Conservation (phyloP, 1,284 basidiomycete genomes). For the Phellinidium pouzarii region DNA sequence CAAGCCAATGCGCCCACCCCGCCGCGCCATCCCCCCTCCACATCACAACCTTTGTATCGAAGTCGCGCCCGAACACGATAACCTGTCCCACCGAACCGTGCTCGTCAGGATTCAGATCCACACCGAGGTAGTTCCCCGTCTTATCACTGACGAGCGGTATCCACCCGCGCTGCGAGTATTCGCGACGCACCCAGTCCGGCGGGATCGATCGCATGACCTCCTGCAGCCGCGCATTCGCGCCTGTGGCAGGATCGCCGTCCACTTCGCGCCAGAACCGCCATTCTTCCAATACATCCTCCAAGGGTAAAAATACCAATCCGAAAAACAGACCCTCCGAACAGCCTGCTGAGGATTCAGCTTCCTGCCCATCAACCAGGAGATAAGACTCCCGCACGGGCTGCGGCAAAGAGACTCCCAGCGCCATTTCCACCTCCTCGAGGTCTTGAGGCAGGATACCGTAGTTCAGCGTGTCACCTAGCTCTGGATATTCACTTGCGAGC, state of each 20-base stretch:
- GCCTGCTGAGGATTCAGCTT: conserved; percentile 77
- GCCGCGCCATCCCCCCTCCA: conserved; percentile 85
- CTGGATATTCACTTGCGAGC: conserved; percentile 78
- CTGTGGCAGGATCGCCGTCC: conserved; percentile 76
- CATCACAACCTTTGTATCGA: conserved; percentile 95
- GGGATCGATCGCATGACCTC: conserved; percentile 87
- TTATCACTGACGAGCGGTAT: conserved; percentile 92
- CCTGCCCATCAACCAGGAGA: conserved; percentile 78
- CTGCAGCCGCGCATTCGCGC: conserved; percentile 64
- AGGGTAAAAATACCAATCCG: conserved; percentile 74
- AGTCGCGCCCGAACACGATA: conserved; percentile 95
- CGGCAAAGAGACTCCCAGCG: conserved; percentile 77
- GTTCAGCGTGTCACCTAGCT: conserved; percentile 87
- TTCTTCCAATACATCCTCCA: conserved; percentile 88
- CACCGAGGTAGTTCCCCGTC: conserved; percentile 93
- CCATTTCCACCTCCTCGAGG: conserved; percentile 71
- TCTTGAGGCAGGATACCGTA: conserved; percentile 74
- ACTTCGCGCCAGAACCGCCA: conserved; percentile 93
- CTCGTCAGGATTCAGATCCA: conserved; percentile 86
- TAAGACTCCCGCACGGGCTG: conserved; percentile 80
- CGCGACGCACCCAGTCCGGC: conserved; percentile 81
- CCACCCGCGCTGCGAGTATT: conserved; percentile 95
- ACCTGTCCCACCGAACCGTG: conserved; percentile 83
- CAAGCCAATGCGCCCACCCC: conserved; percentile 94
- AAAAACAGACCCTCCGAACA: conserved; percentile 88